A percentile compares a stretch with the other conserved stretches of the same genome.
These are phyloP conservation scores for Styphnolobium japonicum DNA, from an alignment of 306 rosid species.

Conservation along the genomic window DNA sequence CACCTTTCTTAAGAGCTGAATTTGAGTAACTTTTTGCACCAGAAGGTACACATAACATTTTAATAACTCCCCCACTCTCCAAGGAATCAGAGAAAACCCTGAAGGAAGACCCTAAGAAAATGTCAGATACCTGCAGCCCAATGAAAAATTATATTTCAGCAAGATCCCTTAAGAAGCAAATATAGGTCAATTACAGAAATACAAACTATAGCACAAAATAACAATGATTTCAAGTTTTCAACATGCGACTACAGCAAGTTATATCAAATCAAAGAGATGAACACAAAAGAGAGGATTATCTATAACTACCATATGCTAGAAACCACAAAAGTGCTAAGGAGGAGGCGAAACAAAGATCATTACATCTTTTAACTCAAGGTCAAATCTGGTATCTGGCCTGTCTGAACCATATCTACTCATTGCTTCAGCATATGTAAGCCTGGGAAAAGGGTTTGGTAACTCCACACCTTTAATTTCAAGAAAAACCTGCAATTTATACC, in stretches of 20 bases:
- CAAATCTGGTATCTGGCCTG: slow-evolving; percentile 85
- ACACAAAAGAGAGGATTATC: neutral
- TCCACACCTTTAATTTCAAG: slow-evolving; percentile 75
- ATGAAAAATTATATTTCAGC: slow-evolving; percentile 7
- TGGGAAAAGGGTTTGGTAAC: slow-evolving; percentile 87
- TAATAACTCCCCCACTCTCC: slow-evolving; percentile 71
- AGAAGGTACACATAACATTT: slow-evolving; percentile 72
- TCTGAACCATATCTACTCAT: slow-evolving; percentile 90
- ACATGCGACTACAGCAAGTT: neutral
- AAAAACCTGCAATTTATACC: slow-evolving; percentile 68
- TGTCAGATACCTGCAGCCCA: slow-evolving; percentile 75
- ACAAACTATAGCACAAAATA: slow-evolving; percentile 13
- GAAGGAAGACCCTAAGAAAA: slow-evolving; percentile 73
- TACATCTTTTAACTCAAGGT: slow-evolving; percentile 91
- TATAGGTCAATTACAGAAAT: neutral
- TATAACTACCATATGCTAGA: slow-evolving; percentile 1
- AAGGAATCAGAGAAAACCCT: slow-evolving; percentile 79
- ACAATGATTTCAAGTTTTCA: slow-evolving; percentile 4
- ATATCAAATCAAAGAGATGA: neutral
- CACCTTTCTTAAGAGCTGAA: slow-evolving; percentile 88
- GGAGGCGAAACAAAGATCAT: slow-evolving; percentile 27
- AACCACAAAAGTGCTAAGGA: slow-evolving; percentile 3
- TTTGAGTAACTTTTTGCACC: slow-evolving; percentile 84
- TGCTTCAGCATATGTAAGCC: slow-evolving; percentile 98
- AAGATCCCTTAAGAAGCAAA: slow-evolving; percentile 21